Conservation (phyloP, 768 basidiomycete genomes). For the Dictyophora rubrovolvata region DNA sequence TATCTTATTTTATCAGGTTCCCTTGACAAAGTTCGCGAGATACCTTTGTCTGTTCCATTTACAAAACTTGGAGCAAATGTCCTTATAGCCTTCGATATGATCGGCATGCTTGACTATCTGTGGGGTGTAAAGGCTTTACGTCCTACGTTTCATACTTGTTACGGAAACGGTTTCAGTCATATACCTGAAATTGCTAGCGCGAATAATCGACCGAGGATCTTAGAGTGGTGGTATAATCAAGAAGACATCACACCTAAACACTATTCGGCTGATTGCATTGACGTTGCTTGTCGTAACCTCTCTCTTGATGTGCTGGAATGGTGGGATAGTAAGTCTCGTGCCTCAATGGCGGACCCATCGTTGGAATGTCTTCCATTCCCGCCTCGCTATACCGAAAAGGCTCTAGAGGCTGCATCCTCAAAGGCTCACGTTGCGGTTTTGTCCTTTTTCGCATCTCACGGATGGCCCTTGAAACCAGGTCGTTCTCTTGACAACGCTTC, state of each 20-base stretch:
- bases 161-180: slow-evolving; percentile 41
- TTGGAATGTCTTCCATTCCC: slow-evolving; percentile 22
- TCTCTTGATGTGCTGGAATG: slow-evolving; percentile 68
- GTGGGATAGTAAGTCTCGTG: slow-evolving; percentile 58
- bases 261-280: slow-evolving; percentile 55
- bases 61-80: slow-evolving; percentile 60
- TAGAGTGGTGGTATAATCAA: slow-evolving; percentile 75
- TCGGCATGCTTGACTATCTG: slow-evolving; percentile 66
- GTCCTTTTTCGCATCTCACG: slow-evolving; percentile 22
- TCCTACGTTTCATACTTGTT: slow-evolving; percentile 52
- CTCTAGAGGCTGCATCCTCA: slow-evolving; percentile 69
- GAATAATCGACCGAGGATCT: slow-evolving; percentile 59
- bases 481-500: slow-evolving; percentile 81
- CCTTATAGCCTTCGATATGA: slow-evolving; percentile 64
- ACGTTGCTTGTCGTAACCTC: slow-evolving; percentile 70
- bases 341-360: not conserved
- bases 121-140: slow-evolving; percentile 27
- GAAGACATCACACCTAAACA: slow-evolving; percentile 42
- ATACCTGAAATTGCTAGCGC: slow-evolving; percentile 72
- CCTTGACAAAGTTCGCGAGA: slow-evolving; percentile 48
- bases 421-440: slow-evolving; percentile 69
- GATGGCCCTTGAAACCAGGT: slow-evolving; percentile 75
- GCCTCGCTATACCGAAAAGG: slow-evolving; percentile 69
- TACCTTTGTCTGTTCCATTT: slow-evolving; percentile 45
- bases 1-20: slow-evolving; percentile 60